Evolutionary conservation across 148 eudicot species (phyloP), one percentile per base, ranked within the genome.

Genomic region (Rhododendron ovatum): DNA sequence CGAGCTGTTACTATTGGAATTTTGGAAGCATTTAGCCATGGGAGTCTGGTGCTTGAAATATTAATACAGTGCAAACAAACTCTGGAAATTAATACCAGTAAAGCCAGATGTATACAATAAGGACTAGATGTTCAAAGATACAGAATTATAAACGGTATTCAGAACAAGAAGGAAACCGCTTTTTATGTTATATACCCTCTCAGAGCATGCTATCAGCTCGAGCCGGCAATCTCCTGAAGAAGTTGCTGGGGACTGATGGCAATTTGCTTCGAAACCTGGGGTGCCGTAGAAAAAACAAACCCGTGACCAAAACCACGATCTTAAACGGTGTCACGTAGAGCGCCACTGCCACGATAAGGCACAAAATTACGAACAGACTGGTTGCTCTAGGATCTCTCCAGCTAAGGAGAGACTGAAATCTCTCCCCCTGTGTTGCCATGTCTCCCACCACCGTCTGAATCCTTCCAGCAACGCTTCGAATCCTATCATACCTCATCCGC

Each of bases 341-440:
- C 0, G 71, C 88, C 59, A 88, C 41, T 10, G 91, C 91, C 18
- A 85, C 88, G 57, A 76, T 30, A 47, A 90, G 78, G 80, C 91
- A 88, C 80, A 90, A 80, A 10, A 90, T 35, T 1, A 90, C 73
- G 57, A 88, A 90, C 24, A 90, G 51, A 12, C 85, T 85, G 5
- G 90, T 90, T 1, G 91, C 91, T 65, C 91, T 84, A 0, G 91
- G 88, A 81, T 90, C 91, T 59, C 91, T 81, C 91, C 91, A 90
- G 91, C 91, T 86, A 13, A 90, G 90, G 41, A 90, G 59, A 28
- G 91, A 81, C 79, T 86, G 90, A 7, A 90, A 73, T 74, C 91
- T 88, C 65, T 90, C 91, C n/a, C 91, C 91, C 83, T 90, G 91
- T 1, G 91, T 88, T 22, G 91, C 91, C 69, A 90, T 47, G 80